These are phyloP conservation scores for Wallacemonas collosoma DNA, from an alignment of 208 protist genomes.

Conservation along the genomic window DNA sequence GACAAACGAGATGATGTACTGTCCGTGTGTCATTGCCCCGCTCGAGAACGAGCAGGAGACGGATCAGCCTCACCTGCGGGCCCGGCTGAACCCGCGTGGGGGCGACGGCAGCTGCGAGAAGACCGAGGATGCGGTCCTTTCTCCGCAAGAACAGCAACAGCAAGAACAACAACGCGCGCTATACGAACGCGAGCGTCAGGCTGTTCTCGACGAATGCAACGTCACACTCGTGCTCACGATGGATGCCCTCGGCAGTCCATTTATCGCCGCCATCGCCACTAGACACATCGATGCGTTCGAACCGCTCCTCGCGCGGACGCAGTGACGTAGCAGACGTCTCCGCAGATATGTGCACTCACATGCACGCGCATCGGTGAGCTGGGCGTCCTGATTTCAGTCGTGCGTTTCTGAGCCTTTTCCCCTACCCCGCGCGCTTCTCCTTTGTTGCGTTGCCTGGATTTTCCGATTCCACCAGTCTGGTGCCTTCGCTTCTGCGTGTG, in stretches of 20 bases:
- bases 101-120: background rate
- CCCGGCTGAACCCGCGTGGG: background rate
- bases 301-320: slow-evolving; percentile 69
- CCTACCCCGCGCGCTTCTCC: no score
- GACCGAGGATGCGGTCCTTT: background rate
- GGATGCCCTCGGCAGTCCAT: slow-evolving; percentile 74
- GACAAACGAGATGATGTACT: slow-evolving; percentile 91
- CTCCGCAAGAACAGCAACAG: no score
- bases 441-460: no score
- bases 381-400: no score
- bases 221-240: slow-evolving; percentile 67
- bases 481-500: no score
- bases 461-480: no score
- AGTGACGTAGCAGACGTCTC: slow-evolving; percentile 17
- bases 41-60: slow-evolving; percentile 21
- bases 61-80: background rate
- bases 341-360: background rate
- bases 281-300: slow-evolving; percentile 73
- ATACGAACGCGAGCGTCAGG: slow-evolving; percentile 19
- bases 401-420: no score
- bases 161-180: background rate
- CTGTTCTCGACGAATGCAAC: slow-evolving; percentile 57
- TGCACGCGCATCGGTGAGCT: no score
- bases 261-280: slow-evolving; percentile 66
- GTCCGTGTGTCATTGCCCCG: slow-evolving; percentile 53